A percentile compares a stretch with the other conserved stretches of the same genome.
Evolutionary conservation across 805 yeast species (phyloP).

Genomic region (Kuraishia hungarica): DNA sequence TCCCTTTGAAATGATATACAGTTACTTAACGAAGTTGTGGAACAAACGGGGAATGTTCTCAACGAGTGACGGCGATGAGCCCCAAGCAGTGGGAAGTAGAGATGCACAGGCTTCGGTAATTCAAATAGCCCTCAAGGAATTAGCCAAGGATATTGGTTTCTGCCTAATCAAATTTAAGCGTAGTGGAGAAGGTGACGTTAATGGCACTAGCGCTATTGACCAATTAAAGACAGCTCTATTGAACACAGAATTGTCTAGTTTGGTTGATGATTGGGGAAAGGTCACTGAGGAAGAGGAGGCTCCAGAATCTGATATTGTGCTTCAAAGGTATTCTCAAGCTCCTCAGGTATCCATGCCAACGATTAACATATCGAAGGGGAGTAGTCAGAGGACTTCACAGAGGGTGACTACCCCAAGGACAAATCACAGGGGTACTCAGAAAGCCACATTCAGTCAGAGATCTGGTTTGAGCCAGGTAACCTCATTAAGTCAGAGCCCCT

Average conservation of each 20-base stretch:
- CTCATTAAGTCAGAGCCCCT: neutral
- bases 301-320: neutral
- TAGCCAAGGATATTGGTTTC: neutral
- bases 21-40: neutral
- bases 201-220: neutral
- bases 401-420: too few relatives aligned
- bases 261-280: constrained; percentile 5
- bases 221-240: neutral
- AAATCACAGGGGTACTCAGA: too few relatives aligned
- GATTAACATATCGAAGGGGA: neutral
- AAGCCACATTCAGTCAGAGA: too few relatives aligned
- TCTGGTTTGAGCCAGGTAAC: neutral
- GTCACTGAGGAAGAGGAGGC: constrained; percentile 2
- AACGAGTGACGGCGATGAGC: constrained; percentile 4
- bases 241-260: neutral
- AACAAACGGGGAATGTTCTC: constrained; percentile 1
- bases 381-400: too few relatives aligned
- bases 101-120: too few relatives aligned
- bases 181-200: neutral
- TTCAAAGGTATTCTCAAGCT: neutral
- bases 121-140: neutral
- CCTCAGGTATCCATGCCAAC: constrained; percentile 4
- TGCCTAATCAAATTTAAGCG: neutral
- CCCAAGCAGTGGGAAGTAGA: too few relatives aligned
- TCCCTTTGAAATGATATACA: constrained; percentile 8